Evolutionary conservation across 202 grass and related monocot genomes (phyloP).

Genomic region (Panicum hallii): DNA sequence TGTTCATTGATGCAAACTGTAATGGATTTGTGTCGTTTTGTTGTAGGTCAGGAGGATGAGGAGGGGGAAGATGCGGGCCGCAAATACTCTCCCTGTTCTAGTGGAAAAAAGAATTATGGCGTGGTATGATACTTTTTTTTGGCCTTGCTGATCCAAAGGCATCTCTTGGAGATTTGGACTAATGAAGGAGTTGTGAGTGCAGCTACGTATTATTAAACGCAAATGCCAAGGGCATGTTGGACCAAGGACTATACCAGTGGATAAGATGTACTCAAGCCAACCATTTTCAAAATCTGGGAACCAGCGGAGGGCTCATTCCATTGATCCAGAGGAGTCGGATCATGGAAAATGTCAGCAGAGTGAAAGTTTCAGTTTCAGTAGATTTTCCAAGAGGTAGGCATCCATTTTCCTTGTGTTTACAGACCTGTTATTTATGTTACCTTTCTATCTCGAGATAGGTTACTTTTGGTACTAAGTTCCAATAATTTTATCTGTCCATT

Average conservation of each 20-base stretch:
- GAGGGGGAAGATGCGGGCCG: neutral
- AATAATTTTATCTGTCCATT: neutral
- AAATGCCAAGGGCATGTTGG: neutral
- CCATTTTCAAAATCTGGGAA: constrained; percentile 21
- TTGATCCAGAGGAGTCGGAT: constrained; percentile 42
- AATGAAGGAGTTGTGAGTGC: constrained; percentile 35
- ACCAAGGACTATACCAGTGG: constrained; percentile 36
- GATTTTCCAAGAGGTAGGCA: constrained; percentile 36
- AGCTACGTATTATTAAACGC: constrained; percentile 18
- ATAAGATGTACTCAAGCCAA: constrained; percentile 49
- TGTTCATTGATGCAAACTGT: neutral
- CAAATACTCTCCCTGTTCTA: neutral
- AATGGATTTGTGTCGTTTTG: neutral
- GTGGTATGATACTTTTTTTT: neutral
- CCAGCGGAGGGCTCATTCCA: constrained; percentile 22
- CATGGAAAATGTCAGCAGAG: neutral
- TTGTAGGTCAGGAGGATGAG: neutral
- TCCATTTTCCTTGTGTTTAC: neutral
- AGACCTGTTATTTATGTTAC: neutral
- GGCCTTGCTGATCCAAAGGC: neutral
- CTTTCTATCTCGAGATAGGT: constrained; percentile 9
- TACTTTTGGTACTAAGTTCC: neutral
- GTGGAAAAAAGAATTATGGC: constrained; percentile 31
- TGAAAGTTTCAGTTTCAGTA: neutral
- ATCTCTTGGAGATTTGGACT: neutral